Conservation (phyloP, 2,329 filamentous ascomycete genomes). For the Diaporthe sp. region DNA sequence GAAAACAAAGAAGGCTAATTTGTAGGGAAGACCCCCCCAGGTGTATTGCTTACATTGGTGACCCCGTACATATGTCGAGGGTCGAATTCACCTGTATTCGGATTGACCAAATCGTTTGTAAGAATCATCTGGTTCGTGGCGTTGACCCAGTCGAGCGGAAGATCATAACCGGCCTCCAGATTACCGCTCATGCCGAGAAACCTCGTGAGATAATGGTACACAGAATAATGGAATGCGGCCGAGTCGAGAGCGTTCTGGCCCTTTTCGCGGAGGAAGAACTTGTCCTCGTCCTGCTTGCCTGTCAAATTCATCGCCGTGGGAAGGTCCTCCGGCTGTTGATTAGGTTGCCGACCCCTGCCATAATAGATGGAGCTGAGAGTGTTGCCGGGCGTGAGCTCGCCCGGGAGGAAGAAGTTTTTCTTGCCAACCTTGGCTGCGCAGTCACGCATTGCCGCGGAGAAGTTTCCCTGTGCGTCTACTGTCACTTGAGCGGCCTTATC, state of each 20-base stretch:
- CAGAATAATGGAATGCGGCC: constrained; percentile 74
- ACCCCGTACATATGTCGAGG: constrained; percentile 73
- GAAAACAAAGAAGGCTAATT: constrained; percentile 51
- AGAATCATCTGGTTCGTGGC: constrained; percentile 67
- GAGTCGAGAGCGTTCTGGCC: constrained; percentile 69
- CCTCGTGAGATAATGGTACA: constrained; percentile 73
- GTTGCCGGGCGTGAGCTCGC: constrained; percentile 75
- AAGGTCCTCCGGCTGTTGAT: constrained; percentile 63
- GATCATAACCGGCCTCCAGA: constrained; percentile 66
- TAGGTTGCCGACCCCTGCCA: constrained; percentile 72
- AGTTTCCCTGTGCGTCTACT: constrained; percentile 71
- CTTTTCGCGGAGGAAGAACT: constrained; percentile 65
- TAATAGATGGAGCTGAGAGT: constrained; percentile 72
- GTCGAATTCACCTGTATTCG: constrained; percentile 71
- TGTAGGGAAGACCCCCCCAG: neutral
- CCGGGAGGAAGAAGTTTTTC: constrained; percentile 74
- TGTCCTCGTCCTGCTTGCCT: constrained; percentile 54
- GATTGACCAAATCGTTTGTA: constrained; percentile 70
- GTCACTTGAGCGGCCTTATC: constrained; percentile 77
- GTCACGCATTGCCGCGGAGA: constrained; percentile 68
- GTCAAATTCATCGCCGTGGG: constrained; percentile 63
- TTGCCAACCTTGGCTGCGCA: constrained; percentile 72
- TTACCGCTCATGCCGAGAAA: constrained; percentile 73
- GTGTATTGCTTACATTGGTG: neutral
- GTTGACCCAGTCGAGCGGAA: constrained; percentile 65